Evolutionary conservation across 306 rosid species (phyloP), one percentile per base, ranked within the genome.

Genomic region (Cicer arietinum): DNA sequence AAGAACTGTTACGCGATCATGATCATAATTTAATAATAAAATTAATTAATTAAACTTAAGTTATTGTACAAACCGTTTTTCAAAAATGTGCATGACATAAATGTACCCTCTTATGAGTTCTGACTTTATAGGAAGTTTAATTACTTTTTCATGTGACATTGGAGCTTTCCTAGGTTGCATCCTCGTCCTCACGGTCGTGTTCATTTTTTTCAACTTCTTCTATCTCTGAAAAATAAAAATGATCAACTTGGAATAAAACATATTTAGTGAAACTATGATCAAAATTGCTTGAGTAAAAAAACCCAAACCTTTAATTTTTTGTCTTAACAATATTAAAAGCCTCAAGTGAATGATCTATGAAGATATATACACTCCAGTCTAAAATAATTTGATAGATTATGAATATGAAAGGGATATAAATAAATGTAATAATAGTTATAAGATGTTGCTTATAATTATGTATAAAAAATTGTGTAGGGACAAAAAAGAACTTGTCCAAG

Each of bases 31-130:
- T 67, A 75, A 58, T 18, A 67, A 59, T n/a, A 66, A 56, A 42
- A 80, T 63, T 46, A 77, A 76, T 51, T 3, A 30, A 37, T 16
- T 39, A 65, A 54, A 25, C 64, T 45, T 77, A 60, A 40, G 69
- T 61, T 10, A 82, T 86, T 81, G 88, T 81, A 79, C 18, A 85
- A 89, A 81, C 83, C 88, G 88, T 82, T 90, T 88, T 80, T 83
- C 80, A 73, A 84, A 83, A 70, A 57, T 46, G 17, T 10, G 50
- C 1, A 64, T 1, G 30, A 67, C 52, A 71, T 48, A 69, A 57
- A 67, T 73, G 54, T 68, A 57, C 48, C 62, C 65, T 46, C 30
- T 51, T 76, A 14, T 44, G 52, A 78, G 66, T 45, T 77, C 63
- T 13, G 57, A 78, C 71, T 43, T 67, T 2, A 79, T 14, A 42